Evolutionary conservation across 371 early-diverging fungal genomes (phyloP).

Genomic region (Mortierella sp.): DNA sequence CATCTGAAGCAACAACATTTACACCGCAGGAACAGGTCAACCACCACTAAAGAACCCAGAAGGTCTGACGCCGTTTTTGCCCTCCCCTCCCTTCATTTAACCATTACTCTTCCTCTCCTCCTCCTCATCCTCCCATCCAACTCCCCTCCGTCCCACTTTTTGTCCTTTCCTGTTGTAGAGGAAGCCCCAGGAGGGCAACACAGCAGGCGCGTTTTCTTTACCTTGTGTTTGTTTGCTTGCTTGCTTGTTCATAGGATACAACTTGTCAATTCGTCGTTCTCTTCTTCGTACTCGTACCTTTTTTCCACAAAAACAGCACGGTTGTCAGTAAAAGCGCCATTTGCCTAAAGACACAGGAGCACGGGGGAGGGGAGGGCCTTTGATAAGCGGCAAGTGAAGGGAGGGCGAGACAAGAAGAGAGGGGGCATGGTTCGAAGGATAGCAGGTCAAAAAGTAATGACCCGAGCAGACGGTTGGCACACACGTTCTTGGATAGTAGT

Average conservation of each 20-base stretch:
- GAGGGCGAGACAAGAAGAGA: too few species aligned
- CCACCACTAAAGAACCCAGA: conserved; percentile 17
- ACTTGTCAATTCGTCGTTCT: neutral
- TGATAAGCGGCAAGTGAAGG: neutral
- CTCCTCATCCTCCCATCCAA: conserved; percentile 1
- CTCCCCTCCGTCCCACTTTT: neutral
- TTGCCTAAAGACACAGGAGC: too few species aligned
- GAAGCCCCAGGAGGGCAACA: conserved; percentile 13
- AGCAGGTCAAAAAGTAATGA: too few species aligned
- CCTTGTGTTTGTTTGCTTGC: conserved; percentile 4
- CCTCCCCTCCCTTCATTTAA: conserved; percentile 1
- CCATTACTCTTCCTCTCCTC: conserved; percentile 1
- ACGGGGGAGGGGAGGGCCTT: neutral
- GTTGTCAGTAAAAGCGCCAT: neutral
- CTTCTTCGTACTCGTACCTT: conserved; percentile 10
- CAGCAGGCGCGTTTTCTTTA: conserved; percentile 3
- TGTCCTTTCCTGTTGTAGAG: conserved; percentile 5
- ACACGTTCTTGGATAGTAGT: too few species aligned
- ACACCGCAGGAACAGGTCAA: conserved; percentile 33
- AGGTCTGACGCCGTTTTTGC: neutral
- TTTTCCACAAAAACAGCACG: neutral
- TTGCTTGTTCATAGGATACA: conserved; percentile 9
- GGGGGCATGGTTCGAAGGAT: too few species aligned
- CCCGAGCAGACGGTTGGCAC: too few species aligned
- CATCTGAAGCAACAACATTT: conserved; percentile 4